Percentiles rank a stretch among this genome's conserved stretches.
These are phyloP conservation scores for Colletotrichum camelliae DNA, from an alignment of 2,329 filamentous ascomycete genomes.

Conservation along the genomic window DNA sequence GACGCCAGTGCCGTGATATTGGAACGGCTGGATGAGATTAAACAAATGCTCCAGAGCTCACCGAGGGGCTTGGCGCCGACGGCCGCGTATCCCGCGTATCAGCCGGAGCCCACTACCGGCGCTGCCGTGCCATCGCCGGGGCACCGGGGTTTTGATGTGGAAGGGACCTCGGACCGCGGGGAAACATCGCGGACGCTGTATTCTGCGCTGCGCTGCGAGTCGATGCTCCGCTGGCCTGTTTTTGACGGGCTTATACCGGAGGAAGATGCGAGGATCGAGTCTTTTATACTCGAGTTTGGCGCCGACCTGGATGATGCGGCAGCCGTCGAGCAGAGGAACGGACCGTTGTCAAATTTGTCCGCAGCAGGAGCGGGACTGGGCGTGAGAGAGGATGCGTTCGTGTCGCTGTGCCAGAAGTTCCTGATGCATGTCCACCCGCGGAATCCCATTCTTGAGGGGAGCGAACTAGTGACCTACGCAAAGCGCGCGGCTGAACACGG, in stretches of 20 bases:
- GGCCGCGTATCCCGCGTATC: not conserved
- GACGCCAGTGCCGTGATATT: not conserved
- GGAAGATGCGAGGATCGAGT: slow-evolving; percentile 11
- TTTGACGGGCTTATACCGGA: slow-evolving; percentile 4
- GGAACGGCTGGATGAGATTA: not conserved
- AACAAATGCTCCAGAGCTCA: not conserved
- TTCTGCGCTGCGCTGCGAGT: slow-evolving; percentile 10
- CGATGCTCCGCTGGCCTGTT: slow-evolving; percentile 17
- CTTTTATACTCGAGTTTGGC: slow-evolving; percentile 1
- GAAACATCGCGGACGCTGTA: not conserved
- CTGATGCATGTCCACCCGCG: slow-evolving; percentile 24
- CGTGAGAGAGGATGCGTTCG: slow-evolving; percentile 6
- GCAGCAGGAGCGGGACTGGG: not conserved
- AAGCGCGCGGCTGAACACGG: slow-evolving; percentile 13
- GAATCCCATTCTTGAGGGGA: slow-evolving; percentile 27
- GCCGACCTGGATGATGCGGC: not conserved
- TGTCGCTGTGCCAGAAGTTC: slow-evolving; percentile 22
- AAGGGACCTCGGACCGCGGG: not conserved
- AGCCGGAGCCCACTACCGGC: not conserved
- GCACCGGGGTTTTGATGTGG: not conserved
- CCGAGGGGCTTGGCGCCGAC: not conserved
- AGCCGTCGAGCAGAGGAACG: not conserved
- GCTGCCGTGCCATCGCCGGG: not conserved
- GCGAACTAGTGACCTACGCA: slow-evolving; percentile 24
- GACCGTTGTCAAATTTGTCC: not conserved